Percentiles rank a stretch among this genome's conserved stretches.
phyloP scores from a whole-genome alignment of 2,329 filamentous ascomycete species.

The Neonectria hederae region DNA sequence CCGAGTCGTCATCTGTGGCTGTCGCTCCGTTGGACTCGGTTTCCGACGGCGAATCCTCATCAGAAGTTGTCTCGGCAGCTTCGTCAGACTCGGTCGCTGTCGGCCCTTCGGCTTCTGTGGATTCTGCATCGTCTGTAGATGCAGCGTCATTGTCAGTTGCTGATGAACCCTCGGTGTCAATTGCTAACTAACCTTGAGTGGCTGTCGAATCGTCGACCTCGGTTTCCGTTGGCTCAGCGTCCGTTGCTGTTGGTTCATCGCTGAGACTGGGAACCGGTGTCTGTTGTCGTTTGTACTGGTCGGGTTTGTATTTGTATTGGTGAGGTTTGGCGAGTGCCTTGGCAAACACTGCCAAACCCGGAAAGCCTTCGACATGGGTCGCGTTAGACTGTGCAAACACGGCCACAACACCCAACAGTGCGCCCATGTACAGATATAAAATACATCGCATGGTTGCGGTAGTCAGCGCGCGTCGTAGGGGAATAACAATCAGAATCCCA shows the following conservation, averaged over 20 bases:
- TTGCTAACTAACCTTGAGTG: slow-evolving; percentile 1
- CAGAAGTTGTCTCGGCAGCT: background rate
- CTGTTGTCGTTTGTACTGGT: background rate
- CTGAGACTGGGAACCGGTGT: background rate
- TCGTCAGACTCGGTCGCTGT: background rate
- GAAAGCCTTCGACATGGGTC: background rate
- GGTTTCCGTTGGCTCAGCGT: background rate
- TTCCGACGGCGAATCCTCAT: background rate
- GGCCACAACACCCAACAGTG: background rate
- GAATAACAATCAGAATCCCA: background rate
- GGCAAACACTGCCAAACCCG: background rate
- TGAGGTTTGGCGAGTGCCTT: background rate
- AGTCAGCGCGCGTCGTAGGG: background rate
- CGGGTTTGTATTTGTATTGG: background rate
- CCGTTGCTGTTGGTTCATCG: background rate
- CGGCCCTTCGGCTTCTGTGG: background rate
- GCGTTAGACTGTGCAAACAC: background rate
- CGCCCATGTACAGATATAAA: background rate
- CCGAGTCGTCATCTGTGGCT: background rate
- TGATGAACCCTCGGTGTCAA: background rate
- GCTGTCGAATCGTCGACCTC: background rate
- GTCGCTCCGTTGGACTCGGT: background rate
- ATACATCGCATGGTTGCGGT: background rate
- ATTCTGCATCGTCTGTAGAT: slow-evolving; percentile 6
- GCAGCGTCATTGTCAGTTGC: background rate